A percentile compares a stretch with the other conserved stretches of the same genome.
Conservation (phyloP, 2,329 filamentous ascomycete genomes). For the Claviceps pazoutovae region DNA sequence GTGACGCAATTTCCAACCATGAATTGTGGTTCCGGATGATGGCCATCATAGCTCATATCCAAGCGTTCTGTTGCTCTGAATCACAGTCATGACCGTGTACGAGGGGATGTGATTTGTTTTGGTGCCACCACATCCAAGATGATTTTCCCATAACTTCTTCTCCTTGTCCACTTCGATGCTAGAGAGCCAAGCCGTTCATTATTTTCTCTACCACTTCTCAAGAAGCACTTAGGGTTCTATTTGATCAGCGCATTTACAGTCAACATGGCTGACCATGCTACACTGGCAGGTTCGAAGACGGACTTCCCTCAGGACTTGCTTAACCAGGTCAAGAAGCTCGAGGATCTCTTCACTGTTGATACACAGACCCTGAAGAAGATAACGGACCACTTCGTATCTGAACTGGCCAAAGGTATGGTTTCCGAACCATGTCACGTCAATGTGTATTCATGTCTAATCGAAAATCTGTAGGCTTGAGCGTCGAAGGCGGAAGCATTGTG, state of each 20-base stretch:
- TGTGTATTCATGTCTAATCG: constrained; percentile 2
- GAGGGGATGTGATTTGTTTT: background rate
- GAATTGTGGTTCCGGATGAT: background rate
- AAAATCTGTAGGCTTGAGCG: constrained; percentile 49
- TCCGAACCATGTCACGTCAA: background rate
- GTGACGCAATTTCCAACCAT: background rate
- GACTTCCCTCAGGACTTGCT: constrained; percentile 79
- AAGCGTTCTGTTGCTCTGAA: background rate
- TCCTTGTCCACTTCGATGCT: background rate
- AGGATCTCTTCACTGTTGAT: constrained; percentile 71
- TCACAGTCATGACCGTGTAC: background rate
- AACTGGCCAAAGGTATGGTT: constrained; percentile 67
- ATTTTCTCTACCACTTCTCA: too few species aligned
- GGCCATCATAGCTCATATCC: background rate
- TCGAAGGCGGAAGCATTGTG: constrained; percentile 87
- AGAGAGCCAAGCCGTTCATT: background rate
- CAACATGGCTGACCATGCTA: constrained; percentile 8
- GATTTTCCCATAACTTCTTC: background rate
- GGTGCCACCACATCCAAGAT: background rate
- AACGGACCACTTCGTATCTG: constrained; percentile 74
- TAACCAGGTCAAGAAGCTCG: constrained; percentile 66
- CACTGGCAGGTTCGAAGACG: constrained; percentile 62
- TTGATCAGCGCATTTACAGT: background rate
- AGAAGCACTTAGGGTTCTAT: too few species aligned
- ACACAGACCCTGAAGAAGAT: constrained; percentile 75